Conservation (phyloP, 176 grass and related monocot genomes). For the sorghum (Sorghum bicolor) region Sorghum_bicolor_NCBIv3 NC_012873.2:13276501-13277000, state of each 20-base stretch:
- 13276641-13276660: conserved; percentile 48
- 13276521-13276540: neutral
- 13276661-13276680: conserved; percentile 70
- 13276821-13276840: conserved; percentile 79
- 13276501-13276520: neutral
- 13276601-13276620: conserved; percentile 31
- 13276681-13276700: conserved; percentile 34
- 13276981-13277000: too few species aligned
- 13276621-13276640: conserved; percentile 39
- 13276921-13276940: too few species aligned
- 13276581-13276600: too few species aligned
- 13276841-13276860: conserved; percentile 56
- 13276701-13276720: conserved; percentile 28
- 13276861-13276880: conserved; percentile 53
- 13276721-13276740: conserved; percentile 42
- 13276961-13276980: too few species aligned
- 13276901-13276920: conserved; percentile 23
- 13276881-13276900: conserved; percentile 50
- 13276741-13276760: conserved; percentile 49
- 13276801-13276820: conserved; percentile 36
- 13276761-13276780: conserved; percentile 54
- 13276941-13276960: too few species aligned
- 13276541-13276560: neutral
- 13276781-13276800: conserved; percentile 41
- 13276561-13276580: neutral